Conservation (phyloP, 164 flowering plant species). For the Houttuynia cordata region DNA sequence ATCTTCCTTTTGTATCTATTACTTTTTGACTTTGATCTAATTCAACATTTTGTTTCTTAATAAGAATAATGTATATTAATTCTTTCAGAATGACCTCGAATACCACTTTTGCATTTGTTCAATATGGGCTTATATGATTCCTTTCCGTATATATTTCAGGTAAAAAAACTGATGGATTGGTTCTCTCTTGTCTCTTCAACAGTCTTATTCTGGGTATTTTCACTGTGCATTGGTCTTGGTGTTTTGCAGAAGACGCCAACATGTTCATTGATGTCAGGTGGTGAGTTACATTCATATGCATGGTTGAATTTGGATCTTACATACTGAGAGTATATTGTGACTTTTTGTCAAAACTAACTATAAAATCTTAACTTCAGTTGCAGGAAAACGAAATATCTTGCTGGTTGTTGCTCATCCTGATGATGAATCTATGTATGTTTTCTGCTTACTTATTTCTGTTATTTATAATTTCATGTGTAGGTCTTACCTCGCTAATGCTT, state of each 20-base stretch:
- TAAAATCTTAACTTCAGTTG: neutral
- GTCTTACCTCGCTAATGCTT: neutral
- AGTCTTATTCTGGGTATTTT: constrained; percentile 41
- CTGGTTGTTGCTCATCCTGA: constrained; percentile 92
- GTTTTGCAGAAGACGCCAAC: constrained; percentile 15
- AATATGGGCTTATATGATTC: no score
- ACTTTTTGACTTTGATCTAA: no score
- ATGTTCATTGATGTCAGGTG: constrained; percentile 18
- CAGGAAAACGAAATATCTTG: constrained; percentile 45
- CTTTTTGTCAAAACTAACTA: neutral
- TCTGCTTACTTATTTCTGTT: neutral
- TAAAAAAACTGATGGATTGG: constrained; percentile 35
- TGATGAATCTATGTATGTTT: constrained; percentile 83
- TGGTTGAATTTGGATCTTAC: neutral
- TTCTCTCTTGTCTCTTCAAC: constrained; percentile 19
- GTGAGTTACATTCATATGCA: constrained; percentile 13
- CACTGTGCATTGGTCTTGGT: constrained; percentile 40
- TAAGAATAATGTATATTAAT: no score
- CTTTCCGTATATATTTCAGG: no score
- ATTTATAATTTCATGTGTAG: neutral
- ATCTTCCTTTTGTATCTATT: no score
- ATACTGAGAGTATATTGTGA: neutral
- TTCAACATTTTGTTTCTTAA: no score
- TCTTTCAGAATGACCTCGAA: no score
- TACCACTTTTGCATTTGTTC: no score